These are phyloP conservation scores for Kwoniella newhampshirensis DNA, from an alignment of 768 basidiomycete genomes.

Conservation along the genomic window DNA sequence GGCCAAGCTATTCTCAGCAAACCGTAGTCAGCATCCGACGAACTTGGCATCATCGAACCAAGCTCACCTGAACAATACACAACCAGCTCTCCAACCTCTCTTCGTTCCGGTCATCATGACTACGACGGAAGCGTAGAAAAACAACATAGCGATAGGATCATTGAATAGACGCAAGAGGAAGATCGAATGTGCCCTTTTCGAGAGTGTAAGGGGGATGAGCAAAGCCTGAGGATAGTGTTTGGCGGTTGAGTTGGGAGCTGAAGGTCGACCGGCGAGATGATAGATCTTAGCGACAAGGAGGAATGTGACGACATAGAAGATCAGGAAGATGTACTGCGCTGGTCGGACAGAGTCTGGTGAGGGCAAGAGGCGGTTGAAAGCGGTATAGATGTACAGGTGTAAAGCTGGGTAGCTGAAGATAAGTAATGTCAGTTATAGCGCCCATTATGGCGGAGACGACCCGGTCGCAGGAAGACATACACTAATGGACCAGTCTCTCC, in stretches of 20 bases:
- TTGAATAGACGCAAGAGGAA: slow-evolving; percentile 90
- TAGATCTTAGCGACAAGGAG: slow-evolving; percentile 70
- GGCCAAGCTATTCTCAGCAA: slow-evolving; percentile 61
- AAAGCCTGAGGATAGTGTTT: slow-evolving; percentile 56
- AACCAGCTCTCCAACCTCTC: slow-evolving; percentile 47
- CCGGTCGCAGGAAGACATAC: slow-evolving; percentile 57
- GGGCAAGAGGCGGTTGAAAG: slow-evolving; percentile 61
- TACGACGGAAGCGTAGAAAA: slow-evolving; percentile 61
- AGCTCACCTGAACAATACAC: slow-evolving; percentile 67
- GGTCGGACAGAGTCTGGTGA: slow-evolving; percentile 61
- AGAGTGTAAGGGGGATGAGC: slow-evolving; percentile 66
- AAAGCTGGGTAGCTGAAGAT: slow-evolving; percentile 86
- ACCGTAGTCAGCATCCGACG: neutral
- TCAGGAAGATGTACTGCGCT: slow-evolving; percentile 76
- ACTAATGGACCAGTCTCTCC: slow-evolving; percentile 93
- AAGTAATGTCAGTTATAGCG: neutral
- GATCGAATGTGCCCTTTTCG: slow-evolving; percentile 92
- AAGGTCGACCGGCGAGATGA: slow-evolving; percentile 29
- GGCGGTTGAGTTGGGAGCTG: neutral
- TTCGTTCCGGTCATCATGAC: slow-evolving; percentile 62
- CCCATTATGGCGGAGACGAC: neutral
- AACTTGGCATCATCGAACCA: neutral
- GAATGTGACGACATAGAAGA: slow-evolving; percentile 69
- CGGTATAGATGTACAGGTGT: slow-evolving; percentile 76
- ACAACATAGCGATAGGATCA: slow-evolving; percentile 71